Evolutionary conservation across 371 early-diverging fungal species (phyloP), one percentile per base, ranked within the genome.

Genomic region (Thermomucor indicae-seudaticae): DNA sequence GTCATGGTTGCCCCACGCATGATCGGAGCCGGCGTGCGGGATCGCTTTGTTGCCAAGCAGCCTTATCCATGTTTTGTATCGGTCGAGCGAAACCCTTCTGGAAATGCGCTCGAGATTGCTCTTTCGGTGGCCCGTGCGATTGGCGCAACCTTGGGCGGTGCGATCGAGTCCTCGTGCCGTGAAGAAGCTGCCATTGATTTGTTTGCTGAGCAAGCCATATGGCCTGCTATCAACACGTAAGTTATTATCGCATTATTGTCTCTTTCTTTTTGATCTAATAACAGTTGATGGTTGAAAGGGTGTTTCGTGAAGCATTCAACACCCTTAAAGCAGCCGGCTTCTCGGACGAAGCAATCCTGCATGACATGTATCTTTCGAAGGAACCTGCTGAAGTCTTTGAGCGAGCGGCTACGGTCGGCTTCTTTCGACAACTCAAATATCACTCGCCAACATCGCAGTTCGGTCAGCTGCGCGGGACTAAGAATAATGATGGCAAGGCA

Each of bases 1-100:
- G 61, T 60, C 16, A 60, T 60, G 61, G 61, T 50, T 49, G 61
- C 61, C 8, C 61, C 61, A n/a, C 56, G 61, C 16, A 60, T 60
- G 61, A 60, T 60, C 34, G 61, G 61, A 24, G 51, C 61, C 25
- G 61, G 61, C 56, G 61, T 60, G 6, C 61, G 61, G 40, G 61
- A 60, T 30, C 51, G 61, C 28, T 60, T 32, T 34, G 57, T 60
- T 47, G 61, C 61, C 43, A 56, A 60, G 40, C 49, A 60, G 16
- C 61, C 61, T 27, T 60, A 60, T 12, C 61, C 61, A 14, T 60
- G 61, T 41, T 60, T 60, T 42, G 61, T 60, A 27, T 60, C 61
- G 17, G 57, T 60, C 20, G 61, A 60, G 24, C 48, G 44, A 11
- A 34, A 60, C 22, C 31, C 45, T 12, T 37, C 37, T n/a, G 37